These are phyloP conservation scores for Millerozyma acaciae DNA, from an alignment of 805 yeast genomes.

Conservation along the genomic window DNA sequence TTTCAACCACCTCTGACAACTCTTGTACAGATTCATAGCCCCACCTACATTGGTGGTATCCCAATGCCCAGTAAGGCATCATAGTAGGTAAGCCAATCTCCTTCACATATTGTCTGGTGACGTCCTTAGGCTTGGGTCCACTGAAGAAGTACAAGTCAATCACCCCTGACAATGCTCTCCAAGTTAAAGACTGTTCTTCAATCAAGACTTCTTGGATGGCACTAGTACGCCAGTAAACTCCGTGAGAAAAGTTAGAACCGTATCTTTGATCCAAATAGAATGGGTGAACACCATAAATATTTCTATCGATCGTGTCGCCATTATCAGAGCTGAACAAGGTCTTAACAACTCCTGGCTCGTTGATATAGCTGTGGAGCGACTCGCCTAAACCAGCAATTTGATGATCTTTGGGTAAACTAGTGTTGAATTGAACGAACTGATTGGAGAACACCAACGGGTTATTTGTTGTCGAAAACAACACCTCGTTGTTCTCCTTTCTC, in stretches of 20 bases:
- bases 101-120: conserved; percentile 18
- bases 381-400: conserved; percentile 29
- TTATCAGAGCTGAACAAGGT: conserved; percentile 27
- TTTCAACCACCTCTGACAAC: conserved; percentile 15
- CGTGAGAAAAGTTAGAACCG: conserved; percentile 19
- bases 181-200: conserved; percentile 21
- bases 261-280: conserved; percentile 26
- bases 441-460: conserved; percentile 27
- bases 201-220: conserved; percentile 26
- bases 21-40: conserved; percentile 17
- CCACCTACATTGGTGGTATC: conserved; percentile 25
- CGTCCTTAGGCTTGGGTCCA: conserved; percentile 21
- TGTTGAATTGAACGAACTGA: conserved; percentile 28
- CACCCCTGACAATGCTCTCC: conserved; percentile 26
- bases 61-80: conserved; percentile 25
- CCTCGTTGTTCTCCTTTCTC: conserved; percentile 19
- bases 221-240: conserved; percentile 27
- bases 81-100: conserved; percentile 21
- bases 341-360: conserved; percentile 22
- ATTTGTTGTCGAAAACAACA: conserved; percentile 24
- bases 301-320: conserved; percentile 23
- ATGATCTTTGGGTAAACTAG: conserved; percentile 23
- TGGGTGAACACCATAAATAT: conserved; percentile 31
- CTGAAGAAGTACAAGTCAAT: conserved; percentile 23
- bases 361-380: conserved; percentile 23